Percentiles rank a stretch among this genome's conserved stretches.
These are phyloP conservation scores for Plantago coronopus DNA, from an alignment of 305 asterid genomes.

Conservation along the genomic window DNA sequence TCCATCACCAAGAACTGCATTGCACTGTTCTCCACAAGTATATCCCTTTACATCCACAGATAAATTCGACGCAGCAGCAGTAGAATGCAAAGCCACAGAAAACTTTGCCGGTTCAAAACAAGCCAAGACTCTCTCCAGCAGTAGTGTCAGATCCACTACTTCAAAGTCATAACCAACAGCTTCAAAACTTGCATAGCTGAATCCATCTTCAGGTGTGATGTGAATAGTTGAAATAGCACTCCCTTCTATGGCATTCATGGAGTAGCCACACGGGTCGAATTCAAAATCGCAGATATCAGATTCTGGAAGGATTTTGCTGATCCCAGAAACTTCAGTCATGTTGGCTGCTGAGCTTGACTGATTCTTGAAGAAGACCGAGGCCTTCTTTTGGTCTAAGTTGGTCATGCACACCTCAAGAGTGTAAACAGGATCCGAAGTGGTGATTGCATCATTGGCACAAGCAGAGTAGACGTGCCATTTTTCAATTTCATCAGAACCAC, in stretches of 20 bases:
- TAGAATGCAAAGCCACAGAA: conserved; percentile 7
- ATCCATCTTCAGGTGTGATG: conserved; percentile 12
- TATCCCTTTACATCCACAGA: neutral
- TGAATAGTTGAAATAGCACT: conserved; percentile 10
- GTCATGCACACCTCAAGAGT: conserved; percentile 12
- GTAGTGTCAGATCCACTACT: conserved; percentile 2
- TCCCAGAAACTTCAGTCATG: conserved; percentile 9
- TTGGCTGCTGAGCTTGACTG: neutral
- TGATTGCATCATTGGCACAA: neutral
- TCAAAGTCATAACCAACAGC: conserved; percentile 11
- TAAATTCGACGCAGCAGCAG: neutral
- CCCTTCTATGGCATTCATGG: conserved; percentile 9
- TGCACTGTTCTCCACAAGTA: neutral
- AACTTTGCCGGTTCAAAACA: conserved; percentile 9
- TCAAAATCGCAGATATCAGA: conserved; percentile 9
- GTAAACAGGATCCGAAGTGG: conserved; percentile 6
- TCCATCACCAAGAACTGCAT: neutral
- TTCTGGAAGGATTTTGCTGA: conserved; percentile 6
- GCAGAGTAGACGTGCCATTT: conserved; percentile 16
- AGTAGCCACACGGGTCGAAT: conserved; percentile 10
- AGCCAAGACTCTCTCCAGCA: conserved; percentile 10
- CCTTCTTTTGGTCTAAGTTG: neutral
- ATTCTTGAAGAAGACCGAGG: conserved; percentile 4
- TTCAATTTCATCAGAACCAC: neutral
- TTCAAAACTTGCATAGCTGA: conserved; percentile 10